Percentiles rank a stretch among this genome's conserved stretches.
Evolutionary conservation across 2,329 filamentous ascomycete genomes (phyloP).

Genomic region (Aspergillus tanneri): DNA sequence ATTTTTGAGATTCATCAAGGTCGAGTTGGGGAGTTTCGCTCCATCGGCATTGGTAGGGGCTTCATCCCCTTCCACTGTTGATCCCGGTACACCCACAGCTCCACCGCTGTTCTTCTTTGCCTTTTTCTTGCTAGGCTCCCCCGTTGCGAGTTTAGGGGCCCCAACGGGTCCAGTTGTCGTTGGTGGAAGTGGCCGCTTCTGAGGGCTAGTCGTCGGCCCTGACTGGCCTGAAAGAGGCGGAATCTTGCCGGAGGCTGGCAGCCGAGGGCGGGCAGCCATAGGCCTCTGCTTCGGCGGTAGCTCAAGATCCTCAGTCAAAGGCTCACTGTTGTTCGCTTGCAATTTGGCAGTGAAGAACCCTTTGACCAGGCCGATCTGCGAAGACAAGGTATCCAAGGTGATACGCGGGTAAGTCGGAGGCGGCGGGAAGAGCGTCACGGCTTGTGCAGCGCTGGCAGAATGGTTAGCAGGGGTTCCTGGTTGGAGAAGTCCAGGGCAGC

Average conservation of each 20-base stretch:
- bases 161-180: constrained; percentile 22
- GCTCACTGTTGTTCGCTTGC: constrained; percentile 76
- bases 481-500: constrained; percentile 19
- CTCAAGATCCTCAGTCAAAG: constrained; percentile 90
- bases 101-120: constrained; percentile 42
- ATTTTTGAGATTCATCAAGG: constrained; percentile 49
- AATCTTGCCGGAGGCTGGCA: constrained; percentile 50
- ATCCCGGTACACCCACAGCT: constrained; percentile 27
- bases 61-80: constrained; percentile 30
- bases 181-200: constrained; percentile 41
- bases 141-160: constrained; percentile 26
- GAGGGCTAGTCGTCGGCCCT: constrained; percentile 38
- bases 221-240: constrained; percentile 33
- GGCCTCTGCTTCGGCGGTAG: constrained; percentile 83
- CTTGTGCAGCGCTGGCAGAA: constrained; percentile 41
- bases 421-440: constrained; percentile 57
- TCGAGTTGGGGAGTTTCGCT: constrained; percentile 11
- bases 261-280: constrained; percentile 43
- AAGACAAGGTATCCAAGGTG: constrained; percentile 71
- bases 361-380: constrained; percentile 82
- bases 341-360: constrained; percentile 90
- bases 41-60: constrained; percentile 18
- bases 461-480: constrained; percentile 11
- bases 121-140: constrained; percentile 46
- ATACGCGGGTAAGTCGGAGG: constrained; percentile 75